A percentile compares a stretch with the other conserved stretches of the same genome.
Conservation (phyloP, 2,329 filamentous ascomycete species). For the Xylaria sp. region DNA sequence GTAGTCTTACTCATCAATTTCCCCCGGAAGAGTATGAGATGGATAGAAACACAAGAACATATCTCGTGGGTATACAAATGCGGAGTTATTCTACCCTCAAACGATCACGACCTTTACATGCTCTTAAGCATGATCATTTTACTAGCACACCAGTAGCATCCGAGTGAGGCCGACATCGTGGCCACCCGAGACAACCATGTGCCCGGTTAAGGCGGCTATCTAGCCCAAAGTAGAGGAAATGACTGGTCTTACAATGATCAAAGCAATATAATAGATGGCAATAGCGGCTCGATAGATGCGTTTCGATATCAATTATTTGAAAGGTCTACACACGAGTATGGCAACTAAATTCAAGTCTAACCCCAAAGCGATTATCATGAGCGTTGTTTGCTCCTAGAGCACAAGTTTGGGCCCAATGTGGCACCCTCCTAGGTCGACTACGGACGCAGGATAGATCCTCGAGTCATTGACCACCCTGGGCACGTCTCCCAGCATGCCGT, state of each 20-base stretch:
- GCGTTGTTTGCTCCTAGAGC: slow-evolving; percentile 21
- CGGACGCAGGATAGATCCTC: slow-evolving; percentile 49
- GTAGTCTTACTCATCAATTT: slow-evolving; percentile 54
- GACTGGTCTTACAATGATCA: slow-evolving; percentile 8
- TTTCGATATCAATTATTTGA: neutral
- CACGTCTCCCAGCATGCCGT: slow-evolving; percentile 48
- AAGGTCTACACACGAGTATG: neutral
- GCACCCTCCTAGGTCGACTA: slow-evolving; percentile 38
- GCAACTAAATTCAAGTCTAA: slow-evolving; percentile 1
- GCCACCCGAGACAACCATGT: slow-evolving; percentile 2
- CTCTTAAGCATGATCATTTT: slow-evolving; percentile 14
- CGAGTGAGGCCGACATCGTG: slow-evolving; percentile 2
- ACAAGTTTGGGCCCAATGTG: slow-evolving; percentile 33
- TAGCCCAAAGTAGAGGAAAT: neutral
- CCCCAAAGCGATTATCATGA: slow-evolving; percentile 18
- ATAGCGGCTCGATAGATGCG: slow-evolving; percentile 12
- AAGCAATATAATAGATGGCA: neutral
- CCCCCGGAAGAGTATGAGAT: slow-evolving; percentile 53
- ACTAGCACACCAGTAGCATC: slow-evolving; percentile 7
- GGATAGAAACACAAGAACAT: slow-evolving; percentile 56
- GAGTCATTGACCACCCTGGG: slow-evolving; percentile 54
- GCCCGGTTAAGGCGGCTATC: slow-evolving; percentile 3
- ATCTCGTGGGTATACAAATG: slow-evolving; percentile 53
- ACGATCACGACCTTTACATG: slow-evolving; percentile 33
- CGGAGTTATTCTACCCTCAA: slow-evolving; percentile 44